These are phyloP conservation scores for Fusarium redolens DNA, from an alignment of 2,329 filamentous ascomycete genomes.

Conservation along the genomic window DNA sequence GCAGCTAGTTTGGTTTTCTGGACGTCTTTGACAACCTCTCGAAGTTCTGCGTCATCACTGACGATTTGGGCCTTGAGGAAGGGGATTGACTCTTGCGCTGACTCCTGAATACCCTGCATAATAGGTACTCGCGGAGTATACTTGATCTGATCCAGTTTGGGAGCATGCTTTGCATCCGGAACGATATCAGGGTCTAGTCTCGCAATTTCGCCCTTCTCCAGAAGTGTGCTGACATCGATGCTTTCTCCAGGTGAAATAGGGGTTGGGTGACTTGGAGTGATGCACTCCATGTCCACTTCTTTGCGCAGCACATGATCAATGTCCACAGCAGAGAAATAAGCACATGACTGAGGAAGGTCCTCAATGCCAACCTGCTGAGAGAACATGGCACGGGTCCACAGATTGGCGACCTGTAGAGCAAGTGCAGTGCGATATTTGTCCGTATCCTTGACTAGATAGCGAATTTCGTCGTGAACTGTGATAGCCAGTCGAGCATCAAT, in stretches of 20 bases:
- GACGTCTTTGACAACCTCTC: slow-evolving; percentile 74
- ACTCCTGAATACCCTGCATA: slow-evolving; percentile 76
- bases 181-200: slow-evolving; percentile 73
- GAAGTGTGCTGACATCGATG: slow-evolving; percentile 82
- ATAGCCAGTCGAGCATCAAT: slow-evolving; percentile 87
- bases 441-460: slow-evolving; percentile 86
- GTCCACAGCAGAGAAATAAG: slow-evolving; percentile 95
- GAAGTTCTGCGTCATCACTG: slow-evolving; percentile 77
- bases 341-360: slow-evolving; percentile 92
- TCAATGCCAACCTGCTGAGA: slow-evolving; percentile 95
- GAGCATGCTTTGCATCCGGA: slow-evolving; percentile 64
- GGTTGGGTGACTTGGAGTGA: slow-evolving; percentile 86
- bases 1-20: slow-evolving; percentile 51
- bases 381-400: slow-evolving; percentile 99
- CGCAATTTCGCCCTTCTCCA: slow-evolving; percentile 77
- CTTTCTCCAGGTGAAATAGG: slow-evolving; percentile 88
- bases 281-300: slow-evolving; percentile 97
- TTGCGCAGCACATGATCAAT: slow-evolving; percentile 96
- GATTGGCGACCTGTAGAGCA: slow-evolving; percentile 91
- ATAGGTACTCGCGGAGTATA: slow-evolving; percentile 82
- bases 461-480: slow-evolving; percentile 97
- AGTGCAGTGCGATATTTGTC: slow-evolving; percentile 92
- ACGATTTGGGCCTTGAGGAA: slow-evolving; percentile 90
- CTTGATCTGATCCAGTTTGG: slow-evolving; percentile 68
- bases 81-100: slow-evolving; percentile 58